Percentiles rank a stretch among this genome's conserved stretches.
These are phyloP conservation scores for Hyaloscypha bicolor DNA, from an alignment of 495 filamentous ascomycete species.

Conservation along the genomic window DNA sequence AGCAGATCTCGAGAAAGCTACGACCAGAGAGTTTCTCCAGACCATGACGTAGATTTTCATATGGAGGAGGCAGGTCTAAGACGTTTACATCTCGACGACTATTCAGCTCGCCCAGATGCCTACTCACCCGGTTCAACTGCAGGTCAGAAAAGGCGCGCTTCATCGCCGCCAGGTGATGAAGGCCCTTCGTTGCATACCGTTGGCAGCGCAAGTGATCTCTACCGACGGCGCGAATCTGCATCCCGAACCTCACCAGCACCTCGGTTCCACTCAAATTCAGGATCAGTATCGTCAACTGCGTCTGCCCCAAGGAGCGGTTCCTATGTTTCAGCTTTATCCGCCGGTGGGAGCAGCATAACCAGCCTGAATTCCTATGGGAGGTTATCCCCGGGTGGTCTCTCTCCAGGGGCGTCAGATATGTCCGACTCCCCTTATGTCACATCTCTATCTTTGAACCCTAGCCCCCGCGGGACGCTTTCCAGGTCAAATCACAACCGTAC, in stretches of 20 bases:
- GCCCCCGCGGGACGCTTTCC: slow-evolving; percentile 53
- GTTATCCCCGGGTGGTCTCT: slow-evolving; percentile 64
- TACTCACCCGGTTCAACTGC: slow-evolving; percentile 46
- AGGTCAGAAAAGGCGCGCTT: slow-evolving; percentile 78
- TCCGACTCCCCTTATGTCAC: slow-evolving; percentile 62
- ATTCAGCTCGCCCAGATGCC: slow-evolving; percentile 44
- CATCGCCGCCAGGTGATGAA: slow-evolving; percentile 78
- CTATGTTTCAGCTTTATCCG: slow-evolving; percentile 69
- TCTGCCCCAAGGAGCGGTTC: slow-evolving; percentile 74
- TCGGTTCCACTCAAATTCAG: slow-evolving; percentile 60
- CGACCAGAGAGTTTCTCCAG: slow-evolving; percentile 51
- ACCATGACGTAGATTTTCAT: slow-evolving; percentile 65
- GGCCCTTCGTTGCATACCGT: slow-evolving; percentile 55
- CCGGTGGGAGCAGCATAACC: slow-evolving; percentile 65
- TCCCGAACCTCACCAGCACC: slow-evolving; percentile 60
- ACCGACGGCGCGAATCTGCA: slow-evolving; percentile 65
- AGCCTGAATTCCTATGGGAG: slow-evolving; percentile 73
- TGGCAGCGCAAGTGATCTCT: slow-evolving; percentile 63
- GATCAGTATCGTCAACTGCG: slow-evolving; percentile 73
- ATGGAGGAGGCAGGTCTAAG: slow-evolving; percentile 66
- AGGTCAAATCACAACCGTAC: slow-evolving; percentile 51
- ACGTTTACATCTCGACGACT: slow-evolving; percentile 63
- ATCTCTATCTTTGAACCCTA: slow-evolving; percentile 61
- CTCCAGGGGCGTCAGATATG: slow-evolving; percentile 50
- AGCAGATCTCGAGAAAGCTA: slow-evolving; percentile 50